Conservation (phyloP, 768 basidiomycete genomes). For the Podaxis mareebaensis region DNA sequence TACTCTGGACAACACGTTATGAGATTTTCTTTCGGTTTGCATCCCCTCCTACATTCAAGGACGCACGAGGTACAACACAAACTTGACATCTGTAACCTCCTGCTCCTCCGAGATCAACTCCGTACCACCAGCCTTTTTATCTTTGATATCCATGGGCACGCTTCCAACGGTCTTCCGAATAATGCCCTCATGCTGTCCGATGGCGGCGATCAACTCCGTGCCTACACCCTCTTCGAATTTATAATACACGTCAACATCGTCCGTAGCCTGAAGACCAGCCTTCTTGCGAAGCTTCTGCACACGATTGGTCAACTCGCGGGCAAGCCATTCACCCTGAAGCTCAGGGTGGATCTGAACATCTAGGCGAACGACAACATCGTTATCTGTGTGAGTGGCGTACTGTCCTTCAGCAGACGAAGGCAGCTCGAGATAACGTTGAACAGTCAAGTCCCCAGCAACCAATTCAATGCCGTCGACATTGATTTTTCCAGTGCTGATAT, state of each 20-base stretch:
- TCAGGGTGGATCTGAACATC: constrained; percentile 89
- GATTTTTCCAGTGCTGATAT: constrained; percentile 73
- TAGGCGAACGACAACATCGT: constrained; percentile 91
- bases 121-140: constrained; percentile 46
- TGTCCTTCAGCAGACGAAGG: constrained; percentile 59
- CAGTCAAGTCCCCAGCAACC: constrained; percentile 85
- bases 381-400: constrained; percentile 85
- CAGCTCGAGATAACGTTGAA: constrained; percentile 88
- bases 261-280: constrained; percentile 92
- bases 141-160: constrained; percentile 60
- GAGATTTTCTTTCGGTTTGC: constrained; percentile 21
- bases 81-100: constrained; percentile 79
- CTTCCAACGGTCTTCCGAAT: constrained; percentile 76
- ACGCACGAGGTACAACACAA: constrained; percentile 67
- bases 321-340: constrained; percentile 83
- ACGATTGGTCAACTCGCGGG: constrained; percentile 88
- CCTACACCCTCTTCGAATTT: constrained; percentile 70
- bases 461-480: constrained; percentile 89
- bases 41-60: constrained; percentile 31
- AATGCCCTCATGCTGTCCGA: constrained; percentile 64
- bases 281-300: constrained; percentile 96
- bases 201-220: constrained; percentile 62
- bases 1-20: constrained; percentile 24
- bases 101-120: constrained; percentile 85
- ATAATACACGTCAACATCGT: constrained; percentile 90